Evolutionary conservation across 1,284 basidiomycete species (phyloP), one percentile per base, ranked within the genome.

Genomic region (Apiotrichum brassicae): DNA sequence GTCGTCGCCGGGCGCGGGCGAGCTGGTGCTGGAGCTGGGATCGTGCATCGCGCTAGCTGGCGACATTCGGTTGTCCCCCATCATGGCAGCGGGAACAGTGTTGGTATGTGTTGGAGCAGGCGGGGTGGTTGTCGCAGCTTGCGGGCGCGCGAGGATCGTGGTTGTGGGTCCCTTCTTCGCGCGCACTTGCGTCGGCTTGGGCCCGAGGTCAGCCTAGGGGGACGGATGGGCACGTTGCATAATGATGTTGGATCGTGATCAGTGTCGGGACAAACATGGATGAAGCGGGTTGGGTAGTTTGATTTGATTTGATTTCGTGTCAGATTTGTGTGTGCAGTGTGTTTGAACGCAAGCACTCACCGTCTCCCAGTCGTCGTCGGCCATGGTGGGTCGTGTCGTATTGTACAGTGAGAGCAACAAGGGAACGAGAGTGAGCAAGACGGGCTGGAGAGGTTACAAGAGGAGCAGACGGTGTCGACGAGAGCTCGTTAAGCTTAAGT

Each of bases 361-460:
- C 26, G 43, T 53, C 43, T 53, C 51, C 51, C 51, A 53, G 47
- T 53, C 51, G 43, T 53, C 46, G 28, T 52, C 50, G 30, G 43
- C 30, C 38, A 46, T 42, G 12, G 33, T 35, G 16, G 18, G 43
- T 11, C 33, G 33, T 11, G 28, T 6, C 4, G 25, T 42, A 28
- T 13, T n/a, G n/a, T n/a, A n/a, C n/a, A n/a, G n/a, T n/a, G n/a
- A n/a, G n/a, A n/a, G n/a, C n/a, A n/a, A n/a, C n/a, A n/a, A n/a
- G n/a, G n/a, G n/a, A n/a, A n/a, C n/a, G n/a, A n/a, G n/a, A n/a
- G n/a, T n/a, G n/a, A n/a, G n/a, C n/a, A n/a, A n/a, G n/a, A n/a
- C n/a, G n/a, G n/a, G n/a, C n/a, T n/a, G n/a, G n/a, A n/a, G n/a
- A n/a, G n/a, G n/a, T n/a, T n/a, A n/a, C n/a, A n/a, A n/a, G n/a